Evolutionary conservation across 768 basidiomycete genomes (phyloP).

Genomic region (Rhodotorula kratochvilovae): DNA sequence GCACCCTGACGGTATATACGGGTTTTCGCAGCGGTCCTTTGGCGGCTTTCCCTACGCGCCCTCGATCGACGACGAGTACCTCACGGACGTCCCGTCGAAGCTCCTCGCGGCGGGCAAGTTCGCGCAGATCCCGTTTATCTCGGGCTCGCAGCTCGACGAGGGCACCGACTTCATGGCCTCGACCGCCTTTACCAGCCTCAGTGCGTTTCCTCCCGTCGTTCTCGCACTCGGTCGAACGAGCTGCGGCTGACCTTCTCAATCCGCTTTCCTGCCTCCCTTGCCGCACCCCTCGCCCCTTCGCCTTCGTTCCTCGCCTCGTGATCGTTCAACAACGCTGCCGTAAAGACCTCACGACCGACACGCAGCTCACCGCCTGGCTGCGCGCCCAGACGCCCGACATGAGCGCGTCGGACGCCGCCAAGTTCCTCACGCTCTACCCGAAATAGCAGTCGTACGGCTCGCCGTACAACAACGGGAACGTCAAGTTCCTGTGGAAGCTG

Average conservation of each 20-base stretch:
- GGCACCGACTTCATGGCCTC: constrained; percentile 45
- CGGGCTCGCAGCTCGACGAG: constrained; percentile 7
- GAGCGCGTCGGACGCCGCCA: constrained; percentile 50
- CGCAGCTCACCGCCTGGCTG: neutral
- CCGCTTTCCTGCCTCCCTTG: too few species aligned
- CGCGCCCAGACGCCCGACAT: constrained; percentile 51
- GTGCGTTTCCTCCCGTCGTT: constrained; percentile 46
- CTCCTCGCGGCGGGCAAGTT: neutral
- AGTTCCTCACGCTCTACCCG: constrained; percentile 54
- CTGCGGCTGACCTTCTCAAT: too few species aligned
- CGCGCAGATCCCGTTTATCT: neutral
- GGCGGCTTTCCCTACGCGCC: constrained; percentile 11
- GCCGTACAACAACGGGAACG: constrained; percentile 59
- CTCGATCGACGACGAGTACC: neutral
- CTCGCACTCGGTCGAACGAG: too few species aligned
- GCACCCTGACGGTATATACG: too few species aligned
- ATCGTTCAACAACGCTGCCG: too few species aligned
- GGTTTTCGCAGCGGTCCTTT: neutral
- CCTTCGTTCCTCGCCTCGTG: neutral
- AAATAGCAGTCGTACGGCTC: constrained; percentile 55
- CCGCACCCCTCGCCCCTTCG: too few species aligned
- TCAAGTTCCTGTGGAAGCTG: constrained; percentile 46
- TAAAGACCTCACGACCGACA: neutral
- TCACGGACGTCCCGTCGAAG: neutral
- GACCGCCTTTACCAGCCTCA: constrained; percentile 22